Evolutionary conservation across 306 rosid species (phyloP).

Genomic region (Luffa acutangula): DNA sequence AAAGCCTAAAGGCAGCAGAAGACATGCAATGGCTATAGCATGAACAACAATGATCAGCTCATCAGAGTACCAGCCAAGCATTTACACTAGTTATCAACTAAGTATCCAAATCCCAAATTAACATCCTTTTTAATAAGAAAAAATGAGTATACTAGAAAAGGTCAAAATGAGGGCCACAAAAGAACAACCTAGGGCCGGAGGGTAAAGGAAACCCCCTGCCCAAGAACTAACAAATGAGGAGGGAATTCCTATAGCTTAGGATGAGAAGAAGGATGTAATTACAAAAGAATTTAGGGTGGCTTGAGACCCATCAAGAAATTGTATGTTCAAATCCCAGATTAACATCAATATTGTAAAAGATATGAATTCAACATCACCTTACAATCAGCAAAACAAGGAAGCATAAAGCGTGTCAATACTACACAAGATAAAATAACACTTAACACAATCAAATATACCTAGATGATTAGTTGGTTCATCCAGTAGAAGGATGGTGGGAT

Average conservation of each 20-base stretch:
- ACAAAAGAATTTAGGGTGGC: too few relatives aligned
- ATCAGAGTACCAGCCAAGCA: neutral
- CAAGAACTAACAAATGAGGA: too few relatives aligned
- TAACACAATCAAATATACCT: constrained; percentile 33
- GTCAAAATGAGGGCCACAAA: too few relatives aligned
- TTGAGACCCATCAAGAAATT: too few relatives aligned
- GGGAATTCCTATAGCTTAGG: too few relatives aligned
- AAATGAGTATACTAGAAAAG: too few relatives aligned
- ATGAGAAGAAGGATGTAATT: too few relatives aligned
- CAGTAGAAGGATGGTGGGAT: constrained; percentile 85
- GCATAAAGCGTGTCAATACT: neutral
- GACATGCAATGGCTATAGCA: neutral
- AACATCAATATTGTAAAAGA: neutral
- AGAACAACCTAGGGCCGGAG: too few relatives aligned
- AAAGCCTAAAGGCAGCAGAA: neutral
- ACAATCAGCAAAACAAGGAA: neutral
- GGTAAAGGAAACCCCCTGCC: too few relatives aligned
- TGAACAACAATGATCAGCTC: neutral
- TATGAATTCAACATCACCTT: neutral
- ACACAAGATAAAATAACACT: neutral
- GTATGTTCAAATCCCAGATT: neutral
- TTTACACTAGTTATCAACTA: neutral
- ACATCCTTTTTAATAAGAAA: too few relatives aligned
- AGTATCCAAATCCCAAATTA: neutral
- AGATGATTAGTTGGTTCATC: constrained; percentile 99